Percentiles rank a stretch among this genome's conserved stretches.
Evolutionary conservation across 2,329 filamentous ascomycete species (phyloP).

Genomic region (Colletotrichum australisinense): DNA sequence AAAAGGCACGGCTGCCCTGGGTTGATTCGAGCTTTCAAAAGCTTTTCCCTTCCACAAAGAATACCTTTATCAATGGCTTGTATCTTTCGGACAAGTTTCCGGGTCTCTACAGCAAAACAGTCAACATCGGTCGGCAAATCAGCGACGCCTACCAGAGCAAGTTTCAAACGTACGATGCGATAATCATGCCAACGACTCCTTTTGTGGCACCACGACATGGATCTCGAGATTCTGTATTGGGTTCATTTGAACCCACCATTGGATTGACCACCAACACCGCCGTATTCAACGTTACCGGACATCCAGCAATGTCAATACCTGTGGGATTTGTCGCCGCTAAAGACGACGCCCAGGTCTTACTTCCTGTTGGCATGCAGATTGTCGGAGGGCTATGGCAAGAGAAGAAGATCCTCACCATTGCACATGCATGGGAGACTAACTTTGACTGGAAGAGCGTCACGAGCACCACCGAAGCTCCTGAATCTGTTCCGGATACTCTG

Average conservation of each 20-base stretch:
- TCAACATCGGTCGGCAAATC: conserved; percentile 59
- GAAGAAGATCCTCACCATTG: conserved; percentile 52
- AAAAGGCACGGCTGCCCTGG: conserved; percentile 58
- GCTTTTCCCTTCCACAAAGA: conserved; percentile 64
- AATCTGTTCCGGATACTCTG: background rate
- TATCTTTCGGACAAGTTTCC: conserved; percentile 59
- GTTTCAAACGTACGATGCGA: conserved; percentile 53
- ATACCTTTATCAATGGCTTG: conserved; percentile 63
- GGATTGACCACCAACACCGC: conserved; percentile 67
- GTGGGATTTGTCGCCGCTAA: conserved; percentile 56
- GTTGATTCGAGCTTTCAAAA: conserved; percentile 60
- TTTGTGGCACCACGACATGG: conserved; percentile 58
- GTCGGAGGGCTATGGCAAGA: conserved; percentile 65
- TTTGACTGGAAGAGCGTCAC: conserved; percentile 54
- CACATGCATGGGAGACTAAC: conserved; percentile 54
- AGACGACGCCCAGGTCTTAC: conserved; percentile 48
- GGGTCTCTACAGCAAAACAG: conserved; percentile 57
- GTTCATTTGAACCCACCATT: conserved; percentile 61
- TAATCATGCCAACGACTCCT: conserved; percentile 62
- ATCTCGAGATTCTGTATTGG: conserved; percentile 49
- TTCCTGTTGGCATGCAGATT: conserved; percentile 67
- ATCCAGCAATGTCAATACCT: conserved; percentile 65
- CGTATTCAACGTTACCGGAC: conserved; percentile 67
- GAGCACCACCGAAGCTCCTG: background rate
- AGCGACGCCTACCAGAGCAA: conserved; percentile 57